These are phyloP conservation scores for Trametes sp. DNA, from an alignment of 1,284 basidiomycete species.

Conservation along the genomic window DNA sequence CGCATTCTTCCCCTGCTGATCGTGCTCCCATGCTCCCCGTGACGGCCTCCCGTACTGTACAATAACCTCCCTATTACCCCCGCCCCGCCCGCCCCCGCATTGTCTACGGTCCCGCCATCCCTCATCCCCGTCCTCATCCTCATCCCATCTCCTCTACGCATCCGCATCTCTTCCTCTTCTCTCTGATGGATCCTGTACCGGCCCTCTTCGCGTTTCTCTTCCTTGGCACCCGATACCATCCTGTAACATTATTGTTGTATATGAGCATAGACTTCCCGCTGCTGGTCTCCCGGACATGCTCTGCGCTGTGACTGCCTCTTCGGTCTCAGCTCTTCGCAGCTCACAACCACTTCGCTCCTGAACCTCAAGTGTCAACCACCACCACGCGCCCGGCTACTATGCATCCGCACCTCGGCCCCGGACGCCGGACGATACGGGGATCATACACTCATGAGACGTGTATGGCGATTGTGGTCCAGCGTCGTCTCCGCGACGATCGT, in stretches of 20 bases:
- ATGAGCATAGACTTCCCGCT: constrained; percentile 24
- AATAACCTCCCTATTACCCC: not conserved
- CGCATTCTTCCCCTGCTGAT: not conserved
- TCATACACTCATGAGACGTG: too few relatives aligned
- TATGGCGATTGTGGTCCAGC: too few relatives aligned
- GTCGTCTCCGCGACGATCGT: too few relatives aligned
- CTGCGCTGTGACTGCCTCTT: not conserved
- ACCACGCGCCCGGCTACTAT: too few relatives aligned
- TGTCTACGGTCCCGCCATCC: not conserved
- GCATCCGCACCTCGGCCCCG: too few relatives aligned
- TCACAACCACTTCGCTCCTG: too few relatives aligned
- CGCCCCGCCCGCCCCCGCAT: not conserved
- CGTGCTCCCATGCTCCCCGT: not conserved
- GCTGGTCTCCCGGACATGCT: constrained; percentile 2
- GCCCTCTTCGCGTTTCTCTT: not conserved
- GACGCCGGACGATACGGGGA: too few relatives aligned
- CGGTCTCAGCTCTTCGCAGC: too few relatives aligned
- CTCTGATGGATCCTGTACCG: not conserved
- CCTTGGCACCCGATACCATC: constrained; percentile 15
- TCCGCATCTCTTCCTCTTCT: not conserved
- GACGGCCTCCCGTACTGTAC: constrained; percentile 3
- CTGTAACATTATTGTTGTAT: constrained; percentile 32
- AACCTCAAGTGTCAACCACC: too few relatives aligned
- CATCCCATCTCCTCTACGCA: not conserved
- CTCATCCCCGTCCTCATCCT: too few relatives aligned